Evolutionary conservation across 2,329 filamentous ascomycete genomes (phyloP).

Genomic region (Alternaria postmessia): DNA sequence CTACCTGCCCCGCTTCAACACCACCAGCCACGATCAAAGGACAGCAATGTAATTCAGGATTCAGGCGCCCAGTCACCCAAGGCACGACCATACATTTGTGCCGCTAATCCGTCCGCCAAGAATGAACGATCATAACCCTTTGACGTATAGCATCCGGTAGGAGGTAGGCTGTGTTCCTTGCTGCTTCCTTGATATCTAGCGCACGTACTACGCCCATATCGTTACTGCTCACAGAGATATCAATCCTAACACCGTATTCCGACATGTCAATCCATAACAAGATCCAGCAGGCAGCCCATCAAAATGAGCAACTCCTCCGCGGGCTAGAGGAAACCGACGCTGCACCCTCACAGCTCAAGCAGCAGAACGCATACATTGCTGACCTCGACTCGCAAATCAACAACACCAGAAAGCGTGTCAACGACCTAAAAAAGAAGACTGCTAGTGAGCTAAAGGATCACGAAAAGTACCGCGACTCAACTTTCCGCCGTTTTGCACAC

Average conservation of each 20-base stretch:
- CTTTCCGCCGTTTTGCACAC: constrained; percentile 42
- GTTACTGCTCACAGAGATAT: neutral
- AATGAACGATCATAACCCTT: constrained; percentile 3
- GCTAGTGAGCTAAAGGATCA: constrained; percentile 39
- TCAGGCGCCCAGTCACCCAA: constrained; percentile 26
- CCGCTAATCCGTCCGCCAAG: constrained; percentile 21
- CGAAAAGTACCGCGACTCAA: constrained; percentile 47
- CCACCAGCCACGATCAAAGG: neutral
- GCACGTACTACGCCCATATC: neutral
- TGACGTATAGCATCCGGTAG: neutral
- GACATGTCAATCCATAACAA: constrained; percentile 35
- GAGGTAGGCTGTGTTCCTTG: constrained; percentile 9
- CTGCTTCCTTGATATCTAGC: neutral
- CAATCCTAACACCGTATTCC: neutral
- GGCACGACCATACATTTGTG: constrained; percentile 9
- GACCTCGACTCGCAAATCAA: constrained; percentile 38
- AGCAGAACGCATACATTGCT: constrained; percentile 40
- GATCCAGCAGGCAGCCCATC: constrained; percentile 37
- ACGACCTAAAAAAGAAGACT: constrained; percentile 29
- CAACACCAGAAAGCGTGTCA: constrained; percentile 26
- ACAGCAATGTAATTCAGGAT: neutral
- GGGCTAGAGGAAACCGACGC: constrained; percentile 41
- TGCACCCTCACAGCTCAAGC: constrained; percentile 40
- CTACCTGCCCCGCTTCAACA: constrained; percentile 5
- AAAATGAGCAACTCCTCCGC: constrained; percentile 36